Evolutionary conservation across 2,329 filamentous ascomycete species (phyloP), one percentile per base, ranked within the genome.

Genomic region (Sporothrix curviconia): DNA sequence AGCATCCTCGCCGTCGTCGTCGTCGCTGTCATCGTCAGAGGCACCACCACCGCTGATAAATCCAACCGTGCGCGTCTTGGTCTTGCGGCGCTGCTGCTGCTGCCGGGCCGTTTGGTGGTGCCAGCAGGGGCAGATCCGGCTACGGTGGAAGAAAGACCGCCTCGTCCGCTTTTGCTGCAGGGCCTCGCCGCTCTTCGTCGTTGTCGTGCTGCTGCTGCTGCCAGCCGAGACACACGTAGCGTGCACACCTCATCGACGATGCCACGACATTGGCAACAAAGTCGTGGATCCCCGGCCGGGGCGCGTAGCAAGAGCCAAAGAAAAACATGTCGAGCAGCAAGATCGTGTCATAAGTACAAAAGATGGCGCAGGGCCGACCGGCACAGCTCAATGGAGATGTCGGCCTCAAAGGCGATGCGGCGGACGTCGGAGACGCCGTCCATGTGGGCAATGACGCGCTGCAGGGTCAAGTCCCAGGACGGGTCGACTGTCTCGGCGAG

Each of bases 241-340:
- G 81, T 7, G 86, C 84, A 66, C 94, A 97, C 74, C n/a, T 99
- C 94, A 63, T 90, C 87, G 59, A 95, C 86, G 73, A 95, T 78
- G 50, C 77, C 84, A 57, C 83, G 40, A 81, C 76, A 66, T 96
- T 90, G 42, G 82, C 78, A 32, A 94, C 79, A 66, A 99, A 95
- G 61, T 86, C 82, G 61, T 86, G 83, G 58, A 99, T 86, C 37
- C 89, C 86, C 0, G 90, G 75, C 0, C 82, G 90, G 0, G 87
- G 86, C 0, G 92, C 91, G 68, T 99, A 99, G 66, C 95, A 92
- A 42, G 89, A 90, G 32, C 85, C 80, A 69, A 97, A 99, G 70
- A 94, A 91, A 76, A 97, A 97, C 65, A 96, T 89, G 72, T 99
- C 94, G 11, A 97, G 82, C 55, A 97, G 81, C 25, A 96, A 79